Evolutionary conservation across 331 rosid genomes (phyloP), one percentile per base, ranked within the genome.

Genomic region (Pyracantha coccinea): DNA sequence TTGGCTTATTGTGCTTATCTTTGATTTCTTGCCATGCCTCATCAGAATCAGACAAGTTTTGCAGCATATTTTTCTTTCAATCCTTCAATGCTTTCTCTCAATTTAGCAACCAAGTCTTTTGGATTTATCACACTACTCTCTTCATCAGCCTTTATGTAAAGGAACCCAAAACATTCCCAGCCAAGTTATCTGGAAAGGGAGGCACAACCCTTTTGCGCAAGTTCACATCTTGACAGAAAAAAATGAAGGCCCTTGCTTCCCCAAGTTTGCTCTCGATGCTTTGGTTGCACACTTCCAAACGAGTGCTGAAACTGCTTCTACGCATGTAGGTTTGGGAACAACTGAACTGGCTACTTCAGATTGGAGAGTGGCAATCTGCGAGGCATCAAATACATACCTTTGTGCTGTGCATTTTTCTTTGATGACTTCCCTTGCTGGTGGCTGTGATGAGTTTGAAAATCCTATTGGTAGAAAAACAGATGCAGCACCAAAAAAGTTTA

Each of bases 241-340:
- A 2, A n/a, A 21, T 21, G 74, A 28, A 52, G 31, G 64, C 20
- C 14, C 10, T 11, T 9, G 24, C 16, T 58, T 33, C 25, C 59
- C 7, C 20, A 28, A 68, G 21, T 68, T 68, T 45, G 62, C 55
- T 6, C 66, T 68, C 1, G 74, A 74, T 32, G 75, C 78, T 60
- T 61, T 69, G 44, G 35, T 15, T 52, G 71, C 72, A 73, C 57
- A 64, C 72, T 71, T 78, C 81, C 81, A 75, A 20, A 83, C 67
- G 47, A 79, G 65, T 4, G 81, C 81, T 21, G 83, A 64, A 38
- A 78, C 62, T 2, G 72, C 66, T 73, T 83, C 80, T 8, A 75
- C 75, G 2, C 85, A 35, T 15, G 71, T 66, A 19, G 86, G 77
- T 41, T 65, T 74, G 13, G 35, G 27, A 23, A 62, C 66, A 21